phyloP scores from a whole-genome alignment of 495 filamentous ascomycete genomes.

The Talaromyces stipitatus region DNA sequence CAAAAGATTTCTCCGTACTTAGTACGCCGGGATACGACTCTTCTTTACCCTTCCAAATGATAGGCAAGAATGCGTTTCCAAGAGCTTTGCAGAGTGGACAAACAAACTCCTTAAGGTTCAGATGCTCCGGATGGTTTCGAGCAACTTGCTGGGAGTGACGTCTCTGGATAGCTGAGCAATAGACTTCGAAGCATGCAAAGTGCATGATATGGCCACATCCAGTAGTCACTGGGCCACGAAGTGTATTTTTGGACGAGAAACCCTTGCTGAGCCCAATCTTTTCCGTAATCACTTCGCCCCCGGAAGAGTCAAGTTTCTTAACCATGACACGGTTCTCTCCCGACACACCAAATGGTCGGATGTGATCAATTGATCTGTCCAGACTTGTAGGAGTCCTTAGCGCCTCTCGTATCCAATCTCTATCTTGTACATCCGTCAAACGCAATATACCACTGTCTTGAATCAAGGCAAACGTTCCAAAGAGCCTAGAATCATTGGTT shows the following conservation, averaged over 20 bases:
- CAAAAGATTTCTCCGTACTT: conserved; percentile 49
- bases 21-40: conserved; percentile 67
- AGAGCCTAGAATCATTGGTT: conserved; percentile 79
- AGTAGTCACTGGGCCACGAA: conserved; percentile 74
- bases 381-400: conserved; percentile 67
- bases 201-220: conserved; percentile 99
- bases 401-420: conserved; percentile 79
- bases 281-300: conserved; percentile 61
- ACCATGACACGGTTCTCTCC: conserved; percentile 73
- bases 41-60: conserved; percentile 90
- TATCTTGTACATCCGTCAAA: conserved; percentile 72
- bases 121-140: conserved; percentile 78
- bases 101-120: conserved; percentile 75
- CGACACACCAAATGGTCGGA: conserved; percentile 85
- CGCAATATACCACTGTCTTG: conserved; percentile 82
- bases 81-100: conserved; percentile 98
- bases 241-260: conserved; percentile 60
- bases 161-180: conserved; percentile 70
- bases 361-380: conserved; percentile 70
- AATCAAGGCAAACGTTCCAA: conserved; percentile 85
- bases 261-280: conserved; percentile 83
- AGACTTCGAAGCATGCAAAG: conserved; percentile 88
- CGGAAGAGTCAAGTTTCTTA: conserved; percentile 64
- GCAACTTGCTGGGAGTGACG: conserved; percentile 89
- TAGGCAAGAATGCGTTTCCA: conserved; percentile 90